These are phyloP conservation scores for Mycosarcoma mackinlayi DNA, from an alignment of 1,284 basidiomycete genomes.

Conservation along the genomic window DNA sequence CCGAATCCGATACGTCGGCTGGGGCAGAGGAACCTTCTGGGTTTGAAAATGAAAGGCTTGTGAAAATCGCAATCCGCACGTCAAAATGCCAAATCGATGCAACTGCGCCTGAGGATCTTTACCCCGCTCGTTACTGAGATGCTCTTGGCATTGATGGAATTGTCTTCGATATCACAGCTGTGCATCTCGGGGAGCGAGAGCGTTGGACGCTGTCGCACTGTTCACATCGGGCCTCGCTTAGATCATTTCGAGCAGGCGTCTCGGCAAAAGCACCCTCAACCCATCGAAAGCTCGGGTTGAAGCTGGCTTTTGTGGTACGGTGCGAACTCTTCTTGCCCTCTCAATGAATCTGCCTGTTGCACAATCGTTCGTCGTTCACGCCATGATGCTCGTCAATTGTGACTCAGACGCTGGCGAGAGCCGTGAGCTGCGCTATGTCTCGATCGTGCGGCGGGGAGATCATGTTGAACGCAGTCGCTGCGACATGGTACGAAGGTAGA, in stretches of 20 bases:
- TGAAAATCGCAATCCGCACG: slow-evolving; percentile 6
- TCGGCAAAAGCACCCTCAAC: too few relatives aligned
- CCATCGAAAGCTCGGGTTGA: too few relatives aligned
- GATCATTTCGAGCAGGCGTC: not conserved
- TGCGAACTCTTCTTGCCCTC: not conserved
- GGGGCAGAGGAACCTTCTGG: too few relatives aligned
- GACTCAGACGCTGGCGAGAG: too few relatives aligned
- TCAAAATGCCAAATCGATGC: not conserved
- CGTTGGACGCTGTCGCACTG: too few relatives aligned
- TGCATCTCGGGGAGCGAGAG: not conserved
- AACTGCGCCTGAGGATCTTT: not conserved
- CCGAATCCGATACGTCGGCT: too few relatives aligned
- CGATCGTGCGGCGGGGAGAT: not conserved
- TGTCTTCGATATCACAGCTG: not conserved
- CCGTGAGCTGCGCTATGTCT: too few relatives aligned
- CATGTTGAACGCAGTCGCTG: not conserved
- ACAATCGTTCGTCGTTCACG: too few relatives aligned
- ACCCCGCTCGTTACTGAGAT: not conserved
- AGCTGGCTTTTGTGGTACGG: too few relatives aligned
- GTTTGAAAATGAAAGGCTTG: not conserved
- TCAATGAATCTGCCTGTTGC: too few relatives aligned
- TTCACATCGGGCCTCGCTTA: not conserved
- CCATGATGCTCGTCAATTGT: not conserved
- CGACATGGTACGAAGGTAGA: not conserved
- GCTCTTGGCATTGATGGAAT: too few relatives aligned